Evolutionary conservation across 371 early-diverging fungal genomes (phyloP).

Genomic region (Nematocida parisii): DNA sequence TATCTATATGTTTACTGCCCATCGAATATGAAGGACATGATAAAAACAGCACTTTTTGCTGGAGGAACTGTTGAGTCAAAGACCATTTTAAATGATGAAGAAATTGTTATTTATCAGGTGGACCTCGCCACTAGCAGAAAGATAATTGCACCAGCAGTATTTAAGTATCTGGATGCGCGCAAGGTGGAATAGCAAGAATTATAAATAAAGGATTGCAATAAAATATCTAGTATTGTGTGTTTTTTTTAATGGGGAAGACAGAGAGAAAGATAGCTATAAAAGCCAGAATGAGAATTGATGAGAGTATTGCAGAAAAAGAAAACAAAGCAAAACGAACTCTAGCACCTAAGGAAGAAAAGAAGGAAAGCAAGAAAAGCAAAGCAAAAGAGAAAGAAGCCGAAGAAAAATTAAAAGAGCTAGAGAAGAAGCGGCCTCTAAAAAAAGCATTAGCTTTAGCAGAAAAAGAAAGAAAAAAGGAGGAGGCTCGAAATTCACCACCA

Average conservation of each 20-base stretch:
- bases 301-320: background rate
- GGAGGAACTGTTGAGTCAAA: slow-evolving; percentile 7
- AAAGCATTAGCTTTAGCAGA: slow-evolving; percentile 7
- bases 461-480: slow-evolving; percentile 14
- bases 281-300: background rate
- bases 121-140: slow-evolving; percentile 31
- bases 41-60: slow-evolving; percentile 15
- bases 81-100: background rate
- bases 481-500: background rate
- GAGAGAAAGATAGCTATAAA: slow-evolving; percentile 8
- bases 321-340: background rate
- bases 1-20: slow-evolving; percentile 11
- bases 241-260: slow-evolving; percentile 30
- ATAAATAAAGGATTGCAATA: slow-evolving; percentile 6
- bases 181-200: background rate
- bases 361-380: background rate
- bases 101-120: slow-evolving; percentile 14
- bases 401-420: background rate
- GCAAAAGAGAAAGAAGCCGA: background rate
- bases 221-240: slow-evolving; percentile 21
- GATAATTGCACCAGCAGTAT: slow-evolving; percentile 42
- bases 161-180: slow-evolving; percentile 19
- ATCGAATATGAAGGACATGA: slow-evolving; percentile 15
- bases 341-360: background rate
- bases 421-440: slow-evolving; percentile 4